These are phyloP conservation scores for Larix sibirica DNA, from an alignment of 83 land plant species.

Conservation along the genomic window DNA sequence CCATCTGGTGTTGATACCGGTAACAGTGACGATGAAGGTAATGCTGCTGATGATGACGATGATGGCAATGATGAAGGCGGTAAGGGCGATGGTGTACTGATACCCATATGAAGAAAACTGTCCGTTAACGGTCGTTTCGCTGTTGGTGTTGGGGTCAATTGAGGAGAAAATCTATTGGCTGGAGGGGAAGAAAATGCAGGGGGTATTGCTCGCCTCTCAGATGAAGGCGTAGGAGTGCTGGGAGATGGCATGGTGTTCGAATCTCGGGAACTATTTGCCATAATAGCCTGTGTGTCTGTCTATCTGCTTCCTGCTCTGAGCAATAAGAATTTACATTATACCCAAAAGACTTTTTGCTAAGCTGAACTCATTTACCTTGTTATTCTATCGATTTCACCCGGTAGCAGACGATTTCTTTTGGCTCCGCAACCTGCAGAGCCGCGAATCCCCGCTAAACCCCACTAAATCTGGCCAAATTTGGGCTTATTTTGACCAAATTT, in stretches of 20 bases:
- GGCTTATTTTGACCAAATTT: slow-evolving; percentile 12
- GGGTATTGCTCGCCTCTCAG: slow-evolving; percentile 17
- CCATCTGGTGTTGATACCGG: neutral
- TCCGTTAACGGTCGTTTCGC: slow-evolving; percentile 15
- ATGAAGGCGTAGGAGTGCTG: slow-evolving; percentile 21
- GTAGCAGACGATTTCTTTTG: neutral
- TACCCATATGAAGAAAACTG: neutral
- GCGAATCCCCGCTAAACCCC: neutral
- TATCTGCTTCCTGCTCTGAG: too few species aligned
- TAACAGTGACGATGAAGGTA: neutral
- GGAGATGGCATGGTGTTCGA: slow-evolving; percentile 17
- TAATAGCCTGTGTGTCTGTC: neutral
- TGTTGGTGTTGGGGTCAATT: slow-evolving; percentile 25
- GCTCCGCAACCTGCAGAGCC: neutral
- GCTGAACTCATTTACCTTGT: neutral
- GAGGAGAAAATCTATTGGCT: slow-evolving; percentile 35
- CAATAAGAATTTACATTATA: too few species aligned
- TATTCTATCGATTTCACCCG: neutral
- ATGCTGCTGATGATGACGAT: neutral
- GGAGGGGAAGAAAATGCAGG: slow-evolving; percentile 33
- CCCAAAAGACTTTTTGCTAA: neutral
- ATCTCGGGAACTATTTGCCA: slow-evolving; percentile 1
- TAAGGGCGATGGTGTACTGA: slow-evolving; percentile 35
- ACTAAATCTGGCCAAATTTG: slow-evolving; percentile 11
- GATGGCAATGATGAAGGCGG: neutral